A percentile compares a stretch with the other conserved stretches of the same genome.
Evolutionary conservation across 2,329 filamentous ascomycete species (phyloP).

Genomic region (Rugonectria rugulosa): DNA sequence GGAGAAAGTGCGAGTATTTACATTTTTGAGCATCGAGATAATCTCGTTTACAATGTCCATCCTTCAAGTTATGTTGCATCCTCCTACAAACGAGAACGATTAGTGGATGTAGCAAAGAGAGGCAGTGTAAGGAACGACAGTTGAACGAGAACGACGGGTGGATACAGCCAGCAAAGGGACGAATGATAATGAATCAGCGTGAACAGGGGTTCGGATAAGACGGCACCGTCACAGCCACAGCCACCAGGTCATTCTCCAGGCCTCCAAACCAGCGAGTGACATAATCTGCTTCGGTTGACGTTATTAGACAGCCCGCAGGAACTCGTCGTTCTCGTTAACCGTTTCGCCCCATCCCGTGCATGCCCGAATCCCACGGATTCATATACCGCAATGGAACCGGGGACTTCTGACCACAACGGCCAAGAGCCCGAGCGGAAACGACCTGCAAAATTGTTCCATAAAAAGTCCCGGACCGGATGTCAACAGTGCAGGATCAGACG

Average conservation of each 20-base stretch:
- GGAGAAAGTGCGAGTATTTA: background rate
- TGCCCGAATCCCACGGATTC: background rate
- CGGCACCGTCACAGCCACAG: background rate
- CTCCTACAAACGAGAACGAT: slow-evolving; percentile 1
- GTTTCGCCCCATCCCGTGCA: no score
- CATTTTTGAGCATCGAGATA: no score
- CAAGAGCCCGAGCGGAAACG: slow-evolving; percentile 6
- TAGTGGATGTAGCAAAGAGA: no score
- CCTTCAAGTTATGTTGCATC: background rate
- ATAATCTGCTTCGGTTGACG: background rate
- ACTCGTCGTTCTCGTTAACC: no score
- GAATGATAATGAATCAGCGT: background rate
- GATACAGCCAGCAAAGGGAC: background rate
- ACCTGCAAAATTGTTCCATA: slow-evolving; percentile 18
- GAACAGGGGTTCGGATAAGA: background rate
- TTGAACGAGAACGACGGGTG: slow-evolving; percentile 20
- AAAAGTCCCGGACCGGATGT: slow-evolving; percentile 19
- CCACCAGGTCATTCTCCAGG: no score
- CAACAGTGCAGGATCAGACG: slow-evolving; percentile 18
- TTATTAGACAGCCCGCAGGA: background rate
- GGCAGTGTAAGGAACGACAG: no score
- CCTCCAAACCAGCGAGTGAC: background rate
- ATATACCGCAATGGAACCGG: background rate
- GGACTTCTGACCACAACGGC: background rate
- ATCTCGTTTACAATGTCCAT: background rate